Percentiles rank a stretch among this genome's conserved stretches.
Evolutionary conservation across 2,329 filamentous ascomycete genomes (phyloP).

Genomic region (Aphanoascus verrucosus): DNA sequence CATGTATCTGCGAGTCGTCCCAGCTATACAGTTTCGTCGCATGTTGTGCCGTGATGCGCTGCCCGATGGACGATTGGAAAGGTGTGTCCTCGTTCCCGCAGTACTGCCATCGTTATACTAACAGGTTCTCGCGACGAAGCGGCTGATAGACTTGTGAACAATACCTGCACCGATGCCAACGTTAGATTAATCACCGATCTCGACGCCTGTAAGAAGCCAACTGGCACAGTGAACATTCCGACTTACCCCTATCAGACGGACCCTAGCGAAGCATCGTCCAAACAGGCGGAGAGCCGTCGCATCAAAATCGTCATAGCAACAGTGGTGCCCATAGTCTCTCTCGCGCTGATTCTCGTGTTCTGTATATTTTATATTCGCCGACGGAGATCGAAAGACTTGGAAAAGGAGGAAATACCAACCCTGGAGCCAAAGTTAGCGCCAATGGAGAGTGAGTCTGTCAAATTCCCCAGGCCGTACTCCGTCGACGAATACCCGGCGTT

Average conservation of each 20-base stretch:
- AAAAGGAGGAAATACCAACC: neutral
- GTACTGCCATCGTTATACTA: neutral
- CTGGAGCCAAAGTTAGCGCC: too few relatives aligned
- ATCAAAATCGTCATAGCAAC: neutral
- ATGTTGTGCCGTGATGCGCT: neutral
- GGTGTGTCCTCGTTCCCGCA: neutral
- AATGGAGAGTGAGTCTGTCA: neutral
- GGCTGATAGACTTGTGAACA: constrained; percentile 1
- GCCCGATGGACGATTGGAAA: neutral
- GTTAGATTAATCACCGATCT: neutral
- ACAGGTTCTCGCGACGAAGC: neutral
- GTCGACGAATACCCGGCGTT: neutral
- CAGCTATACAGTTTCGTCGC: neutral
- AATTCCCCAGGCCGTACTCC: neutral
- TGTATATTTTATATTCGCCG: neutral
- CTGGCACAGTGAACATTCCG: neutral
- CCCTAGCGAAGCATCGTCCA: neutral
- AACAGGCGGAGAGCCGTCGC: neutral
- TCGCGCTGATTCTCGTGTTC: neutral
- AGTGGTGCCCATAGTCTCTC: neutral
- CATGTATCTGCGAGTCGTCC: constrained; percentile 1
- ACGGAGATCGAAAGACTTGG: neutral
- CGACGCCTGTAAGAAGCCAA: neutral
- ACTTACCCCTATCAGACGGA: neutral
- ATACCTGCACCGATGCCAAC: neutral